Conservation (phyloP, 2,329 filamentous ascomycete genomes). For the Thielaviopsis populi region DNA sequence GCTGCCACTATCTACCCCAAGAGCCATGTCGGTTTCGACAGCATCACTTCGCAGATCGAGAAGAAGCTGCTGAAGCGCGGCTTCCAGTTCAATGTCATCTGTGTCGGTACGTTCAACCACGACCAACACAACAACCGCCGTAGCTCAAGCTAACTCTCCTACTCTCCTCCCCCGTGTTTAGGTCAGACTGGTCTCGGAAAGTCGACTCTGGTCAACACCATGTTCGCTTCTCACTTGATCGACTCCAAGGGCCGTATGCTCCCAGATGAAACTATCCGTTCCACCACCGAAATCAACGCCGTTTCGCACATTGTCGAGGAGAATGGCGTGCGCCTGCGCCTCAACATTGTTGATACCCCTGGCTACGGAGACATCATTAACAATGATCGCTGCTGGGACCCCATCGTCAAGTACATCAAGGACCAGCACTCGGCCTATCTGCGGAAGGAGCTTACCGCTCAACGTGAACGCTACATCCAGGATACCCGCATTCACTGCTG, state of each 20-base stretch:
- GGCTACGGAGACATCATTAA: slow-evolving; percentile 98
- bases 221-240: slow-evolving; percentile 98
- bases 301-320: slow-evolving; percentile 99
- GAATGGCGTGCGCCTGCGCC: slow-evolving; percentile 88
- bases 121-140: not conserved
- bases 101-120: slow-evolving; percentile 62
- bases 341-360: slow-evolving; percentile 98
- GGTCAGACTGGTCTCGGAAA: slow-evolving; percentile 98
- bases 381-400: slow-evolving; percentile 99
- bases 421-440: slow-evolving; percentile 99
- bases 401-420: slow-evolving; percentile 99
- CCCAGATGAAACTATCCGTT: slow-evolving; percentile 84
- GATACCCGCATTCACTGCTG: slow-evolving; percentile 99
- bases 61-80: slow-evolving; percentile 98
- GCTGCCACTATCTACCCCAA: slow-evolving; percentile 64
- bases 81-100: slow-evolving; percentile 99
- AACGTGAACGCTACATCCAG: slow-evolving; percentile 97
- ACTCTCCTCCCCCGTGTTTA: slow-evolving; percentile 27
- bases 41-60: slow-evolving; percentile 98
- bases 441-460: slow-evolving; percentile 96
- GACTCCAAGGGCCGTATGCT: slow-evolving; percentile 93
- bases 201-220: slow-evolving; percentile 98
- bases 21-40: slow-evolving; percentile 99
- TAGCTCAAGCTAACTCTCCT: not conserved
- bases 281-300: slow-evolving; percentile 94